phyloP scores from a whole-genome alignment of 257 asterid genomes.

The Plantago ovata region DNA sequence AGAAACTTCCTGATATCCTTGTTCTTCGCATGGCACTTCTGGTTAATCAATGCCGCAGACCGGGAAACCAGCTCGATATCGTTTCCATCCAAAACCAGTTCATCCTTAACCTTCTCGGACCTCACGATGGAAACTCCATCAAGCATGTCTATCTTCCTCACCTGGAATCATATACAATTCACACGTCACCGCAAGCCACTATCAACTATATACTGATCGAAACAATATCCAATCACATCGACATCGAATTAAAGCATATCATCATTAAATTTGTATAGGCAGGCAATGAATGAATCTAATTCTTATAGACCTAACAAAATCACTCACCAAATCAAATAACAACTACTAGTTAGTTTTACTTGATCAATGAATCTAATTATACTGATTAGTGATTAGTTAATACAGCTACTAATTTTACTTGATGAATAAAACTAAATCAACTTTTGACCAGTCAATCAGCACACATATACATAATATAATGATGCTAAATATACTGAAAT shows the following conservation, averaged over 20 bases:
- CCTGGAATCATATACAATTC: slow-evolving; percentile 26
- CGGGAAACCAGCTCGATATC: slow-evolving; percentile 56
- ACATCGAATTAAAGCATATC: no score
- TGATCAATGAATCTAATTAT: no score
- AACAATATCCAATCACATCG: no score
- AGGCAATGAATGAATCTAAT: no score
- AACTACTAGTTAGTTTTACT: no score
- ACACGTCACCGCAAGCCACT: background rate
- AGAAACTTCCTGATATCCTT: slow-evolving; percentile 86
- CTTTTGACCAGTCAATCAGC: no score
- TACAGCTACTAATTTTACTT: no score
- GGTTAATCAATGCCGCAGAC: slow-evolving; percentile 51
- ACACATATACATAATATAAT: background rate
- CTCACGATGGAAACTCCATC: slow-evolving; percentile 47
- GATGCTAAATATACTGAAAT: background rate
- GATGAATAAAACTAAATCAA: no score
- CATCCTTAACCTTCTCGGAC: slow-evolving; percentile 61
- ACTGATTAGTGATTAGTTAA: no score
- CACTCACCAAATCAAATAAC: no score
- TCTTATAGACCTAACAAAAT: no score
- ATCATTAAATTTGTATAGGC: no score
- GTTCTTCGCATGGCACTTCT: slow-evolving; percentile 96
- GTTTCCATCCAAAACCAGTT: slow-evolving; percentile 43
- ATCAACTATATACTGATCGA: background rate
- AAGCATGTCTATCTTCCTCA: slow-evolving; percentile 62